Conservation (phyloP, 2,329 filamentous ascomycete species). For the Plenodomus biglobosus region DNA sequence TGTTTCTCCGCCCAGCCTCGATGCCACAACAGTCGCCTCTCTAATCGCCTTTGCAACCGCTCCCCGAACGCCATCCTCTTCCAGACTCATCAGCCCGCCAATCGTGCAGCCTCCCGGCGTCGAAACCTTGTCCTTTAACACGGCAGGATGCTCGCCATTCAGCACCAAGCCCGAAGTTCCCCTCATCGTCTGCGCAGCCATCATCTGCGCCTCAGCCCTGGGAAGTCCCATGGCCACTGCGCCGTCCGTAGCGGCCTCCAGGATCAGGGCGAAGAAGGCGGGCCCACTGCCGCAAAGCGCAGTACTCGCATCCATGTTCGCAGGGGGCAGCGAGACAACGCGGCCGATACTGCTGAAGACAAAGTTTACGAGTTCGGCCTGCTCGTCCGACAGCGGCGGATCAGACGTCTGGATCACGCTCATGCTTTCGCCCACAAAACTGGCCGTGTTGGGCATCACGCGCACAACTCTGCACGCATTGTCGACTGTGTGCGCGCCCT, state of each 20-base stretch:
- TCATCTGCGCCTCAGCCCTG: conserved; percentile 69
- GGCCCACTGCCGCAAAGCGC: conserved; percentile 74
- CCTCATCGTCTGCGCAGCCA: conserved; percentile 79
- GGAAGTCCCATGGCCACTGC: conserved; percentile 78
- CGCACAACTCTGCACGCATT: conserved; percentile 67
- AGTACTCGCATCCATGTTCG: conserved; percentile 71
- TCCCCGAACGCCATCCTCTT: conserved; percentile 70
- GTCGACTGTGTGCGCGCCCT: conserved; percentile 48
- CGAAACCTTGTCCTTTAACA: conserved; percentile 73
- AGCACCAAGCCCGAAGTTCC: conserved; percentile 71
- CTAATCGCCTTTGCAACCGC: conserved; percentile 68
- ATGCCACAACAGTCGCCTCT: conserved; percentile 70
- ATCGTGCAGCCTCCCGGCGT: conserved; percentile 80
- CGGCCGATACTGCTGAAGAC: conserved; percentile 75
- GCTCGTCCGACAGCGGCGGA: conserved; percentile 58
- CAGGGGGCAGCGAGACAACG: conserved; percentile 66
- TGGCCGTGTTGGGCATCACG: conserved; percentile 84
- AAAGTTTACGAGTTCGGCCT: conserved; percentile 66
- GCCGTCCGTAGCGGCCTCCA: conserved; percentile 75
- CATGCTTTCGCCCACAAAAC: conserved; percentile 77
- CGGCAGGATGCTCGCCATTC: conserved; percentile 71
- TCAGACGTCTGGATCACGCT: conserved; percentile 68
- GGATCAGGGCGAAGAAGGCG: conserved; percentile 73
- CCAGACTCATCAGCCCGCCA: conserved; percentile 69
- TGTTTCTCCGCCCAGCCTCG: conserved; percentile 61